Percentiles rank a stretch among this genome's conserved stretches.
These are phyloP conservation scores for Musa balbisiana DNA, from an alignment of 202 grass and related monocot species.

Conservation along the genomic window DNA sequence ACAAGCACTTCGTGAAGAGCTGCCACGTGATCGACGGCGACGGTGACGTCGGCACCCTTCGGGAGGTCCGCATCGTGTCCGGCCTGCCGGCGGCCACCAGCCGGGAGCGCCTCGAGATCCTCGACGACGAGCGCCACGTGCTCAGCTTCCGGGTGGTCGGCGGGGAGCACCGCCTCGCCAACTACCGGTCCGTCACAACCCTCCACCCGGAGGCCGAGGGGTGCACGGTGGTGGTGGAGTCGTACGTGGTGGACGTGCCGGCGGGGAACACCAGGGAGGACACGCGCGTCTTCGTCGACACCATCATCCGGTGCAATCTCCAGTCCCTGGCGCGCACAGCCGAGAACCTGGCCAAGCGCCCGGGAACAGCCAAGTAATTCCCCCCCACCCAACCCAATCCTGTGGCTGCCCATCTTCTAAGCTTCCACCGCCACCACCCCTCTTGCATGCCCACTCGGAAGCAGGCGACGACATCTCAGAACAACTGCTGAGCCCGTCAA, in stretches of 20 bases:
- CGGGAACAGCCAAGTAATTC: background rate
- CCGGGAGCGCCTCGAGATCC: constrained; percentile 88
- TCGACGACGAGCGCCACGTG: constrained; percentile 76
- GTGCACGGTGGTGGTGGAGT: constrained; percentile 67
- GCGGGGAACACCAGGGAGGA: constrained; percentile 74
- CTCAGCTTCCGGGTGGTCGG: constrained; percentile 94
- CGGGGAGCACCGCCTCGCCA: constrained; percentile 83
- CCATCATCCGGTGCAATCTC: constrained; percentile 91
- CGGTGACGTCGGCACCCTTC: constrained; percentile 57
- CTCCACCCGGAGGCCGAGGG: constrained; percentile 36
- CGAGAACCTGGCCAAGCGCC: constrained; percentile 34
- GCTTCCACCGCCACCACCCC: background rate
- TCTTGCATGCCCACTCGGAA: background rate
- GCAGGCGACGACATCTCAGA: background rate
- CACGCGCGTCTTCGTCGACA: constrained; percentile 74
- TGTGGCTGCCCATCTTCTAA: background rate
- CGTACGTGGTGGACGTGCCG: constrained; percentile 83
- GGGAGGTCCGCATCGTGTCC: constrained; percentile 67
- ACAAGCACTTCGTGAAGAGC: constrained; percentile 93
- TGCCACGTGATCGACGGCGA: constrained; percentile 60
- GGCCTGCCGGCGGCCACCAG: constrained; percentile 77
- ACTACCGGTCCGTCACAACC: constrained; percentile 89
- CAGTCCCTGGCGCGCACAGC: constrained; percentile 74
- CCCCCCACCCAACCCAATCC: background rate
- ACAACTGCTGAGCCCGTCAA: background rate